Base-by-base conservation (phyloP, 2,329 filamentous ascomycete genomes). In the Hypoxylon sp. region DNA sequence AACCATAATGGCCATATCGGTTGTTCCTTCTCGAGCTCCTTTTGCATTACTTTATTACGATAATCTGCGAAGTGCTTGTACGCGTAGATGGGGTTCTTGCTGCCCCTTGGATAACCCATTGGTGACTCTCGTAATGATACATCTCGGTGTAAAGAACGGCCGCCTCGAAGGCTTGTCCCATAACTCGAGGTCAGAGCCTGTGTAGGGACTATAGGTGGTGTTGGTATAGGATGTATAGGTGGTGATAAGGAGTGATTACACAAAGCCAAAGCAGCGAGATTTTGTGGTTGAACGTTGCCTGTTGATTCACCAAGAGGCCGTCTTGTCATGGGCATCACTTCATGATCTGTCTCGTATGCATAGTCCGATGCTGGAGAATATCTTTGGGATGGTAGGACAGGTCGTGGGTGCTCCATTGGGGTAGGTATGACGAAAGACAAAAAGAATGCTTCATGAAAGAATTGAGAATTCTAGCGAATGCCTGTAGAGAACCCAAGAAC, bases 41-140 rank as follows among this genome's bases (percentile, higher is more conserved):
- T 90, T 78, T 89, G 87, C 69, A 84, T 85, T 78, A 91, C 89
- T 76, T 89, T 87, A 75, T 86, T 86, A 72, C 90, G 86, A 78
- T 92, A 92, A 72, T 89, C 87, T 66, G 87, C 85, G 74, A 91
- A 92, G 68, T 89, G 86, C 14, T 85, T 85, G 71, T 88, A 88
- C 63, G 86, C 84, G 74, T 88, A 88, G 72, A 91, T 85, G 50
- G 89, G 88, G 78, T 91, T 90, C 63, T 81, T 80, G 67, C 76
- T 76, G 33, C 78, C 76, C 72, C 75, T 63, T 59, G 74, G 62
- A 66, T 76, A 74, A 66, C 74, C 76, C 76, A 78, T 77, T 69
- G 74, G 70, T 47, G 76, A 75, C 4, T 78, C 76, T 59, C 74
- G 76, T 71, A 78, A 71, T 53, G 76, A 78, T 62, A 74, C 76